Evolutionary conservation across 129 eudicot species (phyloP).

Genomic region (Scalesia atractyloides): DNA sequence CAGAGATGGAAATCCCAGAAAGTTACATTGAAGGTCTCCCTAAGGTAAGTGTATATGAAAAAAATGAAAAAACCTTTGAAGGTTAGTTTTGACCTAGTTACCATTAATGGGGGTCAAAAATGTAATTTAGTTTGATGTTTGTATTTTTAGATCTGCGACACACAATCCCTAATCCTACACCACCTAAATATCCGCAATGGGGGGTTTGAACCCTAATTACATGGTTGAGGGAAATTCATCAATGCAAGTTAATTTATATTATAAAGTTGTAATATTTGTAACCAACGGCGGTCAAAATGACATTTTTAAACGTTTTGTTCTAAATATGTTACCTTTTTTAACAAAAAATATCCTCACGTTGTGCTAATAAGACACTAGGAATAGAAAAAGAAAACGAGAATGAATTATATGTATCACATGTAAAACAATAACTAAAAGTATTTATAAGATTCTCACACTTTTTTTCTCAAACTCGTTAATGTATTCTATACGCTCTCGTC

Average conservation of each 20-base stretch:
- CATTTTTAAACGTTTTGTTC: too few species aligned
- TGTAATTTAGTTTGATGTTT: background rate
- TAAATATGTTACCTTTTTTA: too few species aligned
- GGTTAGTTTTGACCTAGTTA: background rate
- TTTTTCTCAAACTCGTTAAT: background rate
- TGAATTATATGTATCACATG: background rate
- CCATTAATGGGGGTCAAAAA: background rate
- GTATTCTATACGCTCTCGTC: too few species aligned
- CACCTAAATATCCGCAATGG: too few species aligned
- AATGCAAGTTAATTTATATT: too few species aligned
- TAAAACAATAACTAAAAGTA: background rate
- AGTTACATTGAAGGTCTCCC: slow-evolving; percentile 85
- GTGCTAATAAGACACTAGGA: too few species aligned
- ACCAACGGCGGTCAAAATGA: too few species aligned
- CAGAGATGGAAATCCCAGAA: slow-evolving; percentile 93
- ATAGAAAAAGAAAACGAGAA: background rate
- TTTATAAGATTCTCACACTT: background rate
- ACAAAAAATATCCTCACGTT: too few species aligned
- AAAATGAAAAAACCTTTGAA: background rate
- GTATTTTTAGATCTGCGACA: background rate
- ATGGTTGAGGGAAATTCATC: too few species aligned
- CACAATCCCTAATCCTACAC: too few species aligned
- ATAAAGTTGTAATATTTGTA: too few species aligned
- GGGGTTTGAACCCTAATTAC: too few species aligned
- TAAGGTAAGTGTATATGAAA: slow-evolving; percentile 59